Percentiles rank a stretch among this genome's conserved stretches.
Evolutionary conservation across 1,284 basidiomycete genomes (phyloP).

Genomic region (Naganishia sp.): DNA sequence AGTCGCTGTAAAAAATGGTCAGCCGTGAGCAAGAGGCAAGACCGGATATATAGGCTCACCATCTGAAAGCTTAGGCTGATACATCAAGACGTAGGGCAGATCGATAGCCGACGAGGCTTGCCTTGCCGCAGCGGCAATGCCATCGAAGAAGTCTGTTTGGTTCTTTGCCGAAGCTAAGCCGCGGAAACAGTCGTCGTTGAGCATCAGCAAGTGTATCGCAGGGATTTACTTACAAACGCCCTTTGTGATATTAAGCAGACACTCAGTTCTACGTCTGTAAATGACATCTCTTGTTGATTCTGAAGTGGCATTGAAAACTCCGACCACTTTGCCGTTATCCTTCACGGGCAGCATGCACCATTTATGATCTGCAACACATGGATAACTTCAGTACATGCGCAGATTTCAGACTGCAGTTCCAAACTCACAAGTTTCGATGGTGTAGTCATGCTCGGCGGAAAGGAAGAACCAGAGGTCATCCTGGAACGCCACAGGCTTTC

Average conservation of each 20-base stretch:
- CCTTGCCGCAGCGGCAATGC: conserved; percentile 6
- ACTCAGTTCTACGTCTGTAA: conserved; percentile 21
- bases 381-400: neutral
- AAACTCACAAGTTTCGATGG: conserved; percentile 25
- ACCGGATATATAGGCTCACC: neutral
- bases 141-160: conserved; percentile 24
- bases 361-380: conserved; percentile 9
- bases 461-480: conserved; percentile 27
- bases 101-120: conserved; percentile 15
- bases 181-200: neutral
- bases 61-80: conserved; percentile 20
- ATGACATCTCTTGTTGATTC: conserved; percentile 18
- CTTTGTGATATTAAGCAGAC: conserved; percentile 20
- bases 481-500: conserved; percentile 16
- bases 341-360: conserved; percentile 25
- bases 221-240: conserved; percentile 9
- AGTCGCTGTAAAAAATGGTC: neutral
- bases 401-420: too few species aligned
- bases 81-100: conserved; percentile 24
- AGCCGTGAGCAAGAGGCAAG: neutral
- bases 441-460: conserved; percentile 18
- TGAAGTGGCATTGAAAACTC: conserved; percentile 15
- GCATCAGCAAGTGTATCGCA: neutral
- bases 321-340: conserved; percentile 16
- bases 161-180: conserved; percentile 22